Evolutionary conservation across 176 grass and related monocot genomes (phyloP).

Genomic region (Zoysia japonica): DNA sequence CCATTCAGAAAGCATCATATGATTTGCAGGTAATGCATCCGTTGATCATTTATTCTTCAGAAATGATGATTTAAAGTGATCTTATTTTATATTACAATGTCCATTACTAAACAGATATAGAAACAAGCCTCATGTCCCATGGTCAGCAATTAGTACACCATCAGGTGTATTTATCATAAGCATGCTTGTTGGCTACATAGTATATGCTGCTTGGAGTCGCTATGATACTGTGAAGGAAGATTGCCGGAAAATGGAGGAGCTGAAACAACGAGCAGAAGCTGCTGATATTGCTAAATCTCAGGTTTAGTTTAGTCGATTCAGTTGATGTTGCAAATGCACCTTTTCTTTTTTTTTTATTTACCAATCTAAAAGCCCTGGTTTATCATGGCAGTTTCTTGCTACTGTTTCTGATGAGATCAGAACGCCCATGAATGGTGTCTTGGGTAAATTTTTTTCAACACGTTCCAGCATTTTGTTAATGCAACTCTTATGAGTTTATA

Average conservation of each 20-base stretch:
- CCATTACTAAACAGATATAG: constrained; percentile 66
- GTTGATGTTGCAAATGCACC: not conserved
- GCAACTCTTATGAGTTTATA: constrained; percentile 10
- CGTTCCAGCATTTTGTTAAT: constrained; percentile 5
- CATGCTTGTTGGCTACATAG: constrained; percentile 83
- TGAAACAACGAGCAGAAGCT: constrained; percentile 89
- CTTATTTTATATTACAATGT: constrained; percentile 11
- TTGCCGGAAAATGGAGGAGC: constrained; percentile 81
- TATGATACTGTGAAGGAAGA: constrained; percentile 96
- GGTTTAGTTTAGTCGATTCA: constrained; percentile 46
- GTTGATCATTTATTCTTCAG: constrained; percentile 17
- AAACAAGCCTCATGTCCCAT: constrained; percentile 65
- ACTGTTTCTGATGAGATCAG: constrained; percentile 99
- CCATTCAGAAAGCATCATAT: constrained; percentile 92
- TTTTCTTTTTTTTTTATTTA: not conserved
- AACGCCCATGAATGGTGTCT: constrained; percentile 98
- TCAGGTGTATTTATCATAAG: constrained; percentile 72
- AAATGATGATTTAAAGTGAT: constrained; percentile 21
- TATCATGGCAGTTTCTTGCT: constrained; percentile 83
- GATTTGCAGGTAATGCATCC: constrained; percentile 72
- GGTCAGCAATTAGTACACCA: constrained; percentile 69
- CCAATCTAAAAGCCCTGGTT: constrained; percentile 31
- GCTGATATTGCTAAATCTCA: constrained; percentile 99
- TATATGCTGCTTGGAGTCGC: constrained; percentile 85
- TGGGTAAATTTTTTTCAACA: constrained; percentile 56